Conservation (phyloP, 163 green algal species). For the Chloromonas sp. region DNA sequence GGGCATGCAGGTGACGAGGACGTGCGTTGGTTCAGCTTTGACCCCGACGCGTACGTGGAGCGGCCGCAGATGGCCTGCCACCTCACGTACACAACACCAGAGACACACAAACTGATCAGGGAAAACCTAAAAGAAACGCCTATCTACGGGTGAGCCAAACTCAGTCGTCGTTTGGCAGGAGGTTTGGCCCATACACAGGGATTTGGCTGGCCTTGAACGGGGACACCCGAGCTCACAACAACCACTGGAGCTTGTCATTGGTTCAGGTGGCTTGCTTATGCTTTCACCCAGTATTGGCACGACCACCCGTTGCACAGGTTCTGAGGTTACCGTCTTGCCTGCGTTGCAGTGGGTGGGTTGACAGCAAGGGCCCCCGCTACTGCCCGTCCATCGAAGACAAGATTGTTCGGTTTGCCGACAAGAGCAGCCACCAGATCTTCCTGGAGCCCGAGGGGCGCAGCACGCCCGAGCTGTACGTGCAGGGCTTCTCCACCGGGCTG, state of each 20-base stretch:
- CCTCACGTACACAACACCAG: constrained; percentile 84
- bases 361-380: constrained; percentile 83
- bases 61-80: constrained; percentile 83
- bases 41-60: constrained; percentile 64
- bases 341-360: constrained; percentile 54
- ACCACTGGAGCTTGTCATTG: no score
- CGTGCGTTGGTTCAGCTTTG: constrained; percentile 88
- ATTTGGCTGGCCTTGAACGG: no score
- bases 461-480: constrained; percentile 91
- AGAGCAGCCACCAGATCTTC: constrained; percentile 91
- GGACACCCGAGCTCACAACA: no score
- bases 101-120: constrained; percentile 81
- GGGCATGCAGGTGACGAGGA: constrained; percentile 58
- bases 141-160: constrained; percentile 71
- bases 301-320: no score
- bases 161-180: no score
- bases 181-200: no score
- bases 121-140: constrained; percentile 90
- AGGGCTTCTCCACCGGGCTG: constrained; percentile 92
- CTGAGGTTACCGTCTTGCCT: no score
- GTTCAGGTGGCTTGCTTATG: no score
- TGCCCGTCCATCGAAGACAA: constrained; percentile 98
- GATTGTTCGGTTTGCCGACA: constrained; percentile 93
- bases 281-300: no score
- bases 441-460: constrained; percentile 85